phyloP scores from a whole-genome alignment of 192 early-diverging fungal species.

The Rhizophagus prolifer region DNA sequence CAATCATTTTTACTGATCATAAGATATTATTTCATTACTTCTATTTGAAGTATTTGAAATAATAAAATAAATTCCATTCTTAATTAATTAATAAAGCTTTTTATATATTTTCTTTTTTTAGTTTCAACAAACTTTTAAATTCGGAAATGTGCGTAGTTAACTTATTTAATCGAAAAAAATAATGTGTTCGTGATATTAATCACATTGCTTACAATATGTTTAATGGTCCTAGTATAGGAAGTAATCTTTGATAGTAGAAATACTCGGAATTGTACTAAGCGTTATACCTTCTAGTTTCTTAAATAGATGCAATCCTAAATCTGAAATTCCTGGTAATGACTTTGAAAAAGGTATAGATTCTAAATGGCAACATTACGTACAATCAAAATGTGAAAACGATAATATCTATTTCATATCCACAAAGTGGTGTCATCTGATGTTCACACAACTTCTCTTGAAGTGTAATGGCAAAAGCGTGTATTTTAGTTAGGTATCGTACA shows the following conservation, averaged over 20 bases:
- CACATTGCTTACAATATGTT: not conserved
- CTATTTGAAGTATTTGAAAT: no score
- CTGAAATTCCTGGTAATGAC: no score
- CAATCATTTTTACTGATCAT: no score
- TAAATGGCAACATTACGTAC: not conserved
- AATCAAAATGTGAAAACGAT: not conserved
- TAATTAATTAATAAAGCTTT: no score
- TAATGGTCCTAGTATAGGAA: not conserved
- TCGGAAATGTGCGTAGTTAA: not conserved
- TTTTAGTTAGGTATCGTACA: not conserved
- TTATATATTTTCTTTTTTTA: no score
- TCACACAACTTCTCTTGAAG: not conserved
- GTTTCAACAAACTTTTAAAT: not conserved
- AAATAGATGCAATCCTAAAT: not conserved
- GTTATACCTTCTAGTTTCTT: not conserved
- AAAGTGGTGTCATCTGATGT: not conserved
- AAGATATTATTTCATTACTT: no score
- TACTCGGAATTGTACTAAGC: no score
- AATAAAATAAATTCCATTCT: no score
- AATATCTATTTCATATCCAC: not conserved
- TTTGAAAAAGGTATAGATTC: not conserved
- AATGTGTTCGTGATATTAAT: not conserved
- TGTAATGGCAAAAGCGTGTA: conserved; percentile 2
- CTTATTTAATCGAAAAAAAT: no score
- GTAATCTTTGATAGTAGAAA: not conserved